phyloP scores from a whole-genome alignment of 2,329 filamentous ascomycete genomes.

The Ascochyta pisi region DNA sequence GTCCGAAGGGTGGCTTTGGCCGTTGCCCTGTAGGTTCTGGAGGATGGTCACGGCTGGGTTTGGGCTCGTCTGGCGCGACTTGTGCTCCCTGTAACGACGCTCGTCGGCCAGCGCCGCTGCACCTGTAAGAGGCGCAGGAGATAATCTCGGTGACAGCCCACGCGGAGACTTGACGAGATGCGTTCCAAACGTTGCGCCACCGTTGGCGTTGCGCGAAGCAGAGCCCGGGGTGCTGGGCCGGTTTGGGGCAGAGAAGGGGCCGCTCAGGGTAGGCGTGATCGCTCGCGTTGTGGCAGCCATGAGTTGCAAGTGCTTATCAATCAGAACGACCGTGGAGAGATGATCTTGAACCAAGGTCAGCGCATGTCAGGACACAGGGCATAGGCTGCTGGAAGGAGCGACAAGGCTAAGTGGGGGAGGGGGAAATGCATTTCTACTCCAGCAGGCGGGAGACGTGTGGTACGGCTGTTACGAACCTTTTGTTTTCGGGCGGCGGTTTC shows the following conservation, averaged over 20 bases:
- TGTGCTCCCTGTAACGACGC: constrained; percentile 52
- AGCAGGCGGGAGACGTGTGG: background rate
- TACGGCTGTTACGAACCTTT: constrained; percentile 31
- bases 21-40: constrained; percentile 52
- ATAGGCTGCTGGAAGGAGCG: background rate
- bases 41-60: constrained; percentile 56
- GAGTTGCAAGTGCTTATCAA: constrained; percentile 19
- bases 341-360: constrained; percentile 22
- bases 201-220: constrained; percentile 32
- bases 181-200: constrained; percentile 44
- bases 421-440: constrained; percentile 2
- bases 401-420: background rate
- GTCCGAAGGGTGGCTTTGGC: constrained; percentile 50
- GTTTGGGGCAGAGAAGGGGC: constrained; percentile 50
- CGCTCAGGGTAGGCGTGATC: constrained; percentile 52
- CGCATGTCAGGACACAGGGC: background rate
- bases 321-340: background rate
- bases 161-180: constrained; percentile 53
- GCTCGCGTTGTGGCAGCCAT: constrained; percentile 56
- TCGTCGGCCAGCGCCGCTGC: constrained; percentile 58
- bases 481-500: constrained; percentile 21
- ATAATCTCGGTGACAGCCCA: constrained; percentile 50
- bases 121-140: constrained; percentile 55
- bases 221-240: constrained; percentile 51
- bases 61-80: constrained; percentile 55